Evolutionary conservation across 2,329 filamentous ascomycete genomes (phyloP).

Genomic region (Chrysoporthe deuterocubensis): DNA sequence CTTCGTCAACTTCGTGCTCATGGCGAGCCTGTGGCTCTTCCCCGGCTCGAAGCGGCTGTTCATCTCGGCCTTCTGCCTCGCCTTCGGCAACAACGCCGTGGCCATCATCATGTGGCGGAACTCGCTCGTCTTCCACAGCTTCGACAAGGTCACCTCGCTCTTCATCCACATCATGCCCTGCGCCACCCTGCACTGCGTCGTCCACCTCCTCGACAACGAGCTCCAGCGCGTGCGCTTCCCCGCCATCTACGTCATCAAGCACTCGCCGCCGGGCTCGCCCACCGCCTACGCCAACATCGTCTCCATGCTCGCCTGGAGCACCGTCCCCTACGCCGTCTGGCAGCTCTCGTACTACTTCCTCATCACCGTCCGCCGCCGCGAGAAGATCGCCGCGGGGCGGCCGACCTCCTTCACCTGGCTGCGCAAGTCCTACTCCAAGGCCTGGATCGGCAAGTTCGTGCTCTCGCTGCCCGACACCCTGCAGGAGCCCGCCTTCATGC

Average conservation of each 20-base stretch:
- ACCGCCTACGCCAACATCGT: conserved; percentile 77
- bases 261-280: conserved; percentile 67
- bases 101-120: conserved; percentile 99
- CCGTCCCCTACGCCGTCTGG: conserved; percentile 90
- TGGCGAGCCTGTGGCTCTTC: conserved; percentile 87
- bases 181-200: conserved; percentile 87
- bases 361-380: conserved; percentile 91
- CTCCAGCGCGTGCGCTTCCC: conserved; percentile 75
- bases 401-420: conserved; percentile 99
- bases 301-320: conserved; percentile 94
- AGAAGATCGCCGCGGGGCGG: conserved; percentile 93
- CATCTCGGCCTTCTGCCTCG: conserved; percentile 88
- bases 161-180: conserved; percentile 99
- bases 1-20: conserved; percentile 88
- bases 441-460: conserved; percentile 85
- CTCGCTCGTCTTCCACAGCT: conserved; percentile 95
- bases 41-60: conserved; percentile 89
- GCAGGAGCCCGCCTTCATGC: conserved; percentile 92
- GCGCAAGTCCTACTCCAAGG: conserved; percentile 85
- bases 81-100: conserved; percentile 94
- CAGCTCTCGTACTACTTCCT: conserved; percentile 92
- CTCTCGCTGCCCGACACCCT: conserved; percentile 73
- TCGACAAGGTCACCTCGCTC: conserved; percentile 97
- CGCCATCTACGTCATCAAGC: conserved; percentile 81
- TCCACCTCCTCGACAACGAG: conserved; percentile 75